Evolutionary conservation across 2,329 filamentous ascomycete species (phyloP).

Genomic region (Tolypocladium sp.): DNA sequence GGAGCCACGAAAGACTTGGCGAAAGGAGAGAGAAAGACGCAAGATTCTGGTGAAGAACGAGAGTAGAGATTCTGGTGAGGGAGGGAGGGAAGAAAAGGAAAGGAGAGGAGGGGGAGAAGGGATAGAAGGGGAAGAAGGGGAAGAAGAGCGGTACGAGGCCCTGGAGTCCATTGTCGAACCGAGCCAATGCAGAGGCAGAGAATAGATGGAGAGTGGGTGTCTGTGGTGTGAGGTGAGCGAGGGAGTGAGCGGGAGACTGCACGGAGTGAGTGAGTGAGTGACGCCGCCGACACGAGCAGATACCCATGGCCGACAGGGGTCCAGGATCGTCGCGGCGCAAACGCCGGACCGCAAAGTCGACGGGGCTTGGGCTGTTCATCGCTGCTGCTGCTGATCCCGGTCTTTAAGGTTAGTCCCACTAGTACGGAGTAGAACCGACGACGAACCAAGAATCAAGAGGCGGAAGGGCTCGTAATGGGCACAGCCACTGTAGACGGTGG

Average conservation of each 20-base stretch:
- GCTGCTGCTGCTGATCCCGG: neutral
- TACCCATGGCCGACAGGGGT: neutral
- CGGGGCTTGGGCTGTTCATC: neutral
- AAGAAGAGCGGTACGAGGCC: neutral
- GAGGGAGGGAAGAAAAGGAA: conserved; percentile 3
- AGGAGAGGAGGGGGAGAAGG: conserved; percentile 1
- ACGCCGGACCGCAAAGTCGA: neutral
- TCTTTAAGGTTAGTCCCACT: neutral
- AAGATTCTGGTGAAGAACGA: conserved; percentile 10
- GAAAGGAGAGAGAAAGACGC: neutral
- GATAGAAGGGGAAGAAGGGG: neutral
- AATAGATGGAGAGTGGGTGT: neutral
- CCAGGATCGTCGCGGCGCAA: neutral
- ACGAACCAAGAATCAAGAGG: neutral
- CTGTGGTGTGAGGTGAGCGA: neutral
- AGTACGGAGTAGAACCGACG: neutral
- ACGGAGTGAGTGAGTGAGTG: neutral
- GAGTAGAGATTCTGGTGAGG: conserved; percentile 7
- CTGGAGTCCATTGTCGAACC: neutral
- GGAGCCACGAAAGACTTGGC: conserved; percentile 1
- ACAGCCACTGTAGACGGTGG: neutral
- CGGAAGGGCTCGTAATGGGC: neutral
- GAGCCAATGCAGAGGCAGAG: neutral
- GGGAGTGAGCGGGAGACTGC: neutral
- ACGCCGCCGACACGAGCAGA: neutral